Evolutionary conservation across 768 basidiomycete species (phyloP), one percentile per base, ranked within the genome.

Genomic region (Amanita brunnescens): DNA sequence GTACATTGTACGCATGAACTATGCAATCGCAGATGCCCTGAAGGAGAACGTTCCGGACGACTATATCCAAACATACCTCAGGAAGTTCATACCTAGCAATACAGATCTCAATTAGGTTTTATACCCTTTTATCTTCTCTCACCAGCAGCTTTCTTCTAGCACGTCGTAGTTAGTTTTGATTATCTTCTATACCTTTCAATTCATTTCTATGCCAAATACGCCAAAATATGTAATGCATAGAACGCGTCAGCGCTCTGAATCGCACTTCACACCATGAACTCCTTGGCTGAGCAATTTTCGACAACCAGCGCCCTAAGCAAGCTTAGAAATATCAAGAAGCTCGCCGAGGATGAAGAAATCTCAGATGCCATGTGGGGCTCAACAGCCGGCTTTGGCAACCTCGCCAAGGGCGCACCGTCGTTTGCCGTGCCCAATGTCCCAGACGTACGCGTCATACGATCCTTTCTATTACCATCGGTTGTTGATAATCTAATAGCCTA

Each of bases 361-460:
- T 75, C 79, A 26, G 83, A 86, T 57, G 70, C 76, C n/a, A 74
- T 77, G 63, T 92, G 89, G 89, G 89, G 88, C 13, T 91, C 90
- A 35, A 64, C 78, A 58, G 88, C 80, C n/a, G 90, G 88, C 56
- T 88, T 86, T 64, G 89, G 89, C 20, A 83, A 75, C 62, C 60
- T 91, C 43, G 75, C 78, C 30, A 80, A 79, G 47, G 89, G 87
- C 53, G 72, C 81, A 43, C 88, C 87, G 5, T 73, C 73, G 44
- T 92, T 92, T 69, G 67, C 73, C 49, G 67, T 92, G 18, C 91
- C 90, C 29, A 70, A 79, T 40, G 77, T 91, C 13, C 67, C 85
- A 62, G 85, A 92, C 65, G 90, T 91, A 63, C 70, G 87, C 71
- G 32, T 54, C 39, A 39, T 46, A 37, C n/a, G 18, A 13, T 12